Evolutionary conservation across 148 eudicot genomes (phyloP).

Genomic region (Rhododendron griersonianum): DNA sequence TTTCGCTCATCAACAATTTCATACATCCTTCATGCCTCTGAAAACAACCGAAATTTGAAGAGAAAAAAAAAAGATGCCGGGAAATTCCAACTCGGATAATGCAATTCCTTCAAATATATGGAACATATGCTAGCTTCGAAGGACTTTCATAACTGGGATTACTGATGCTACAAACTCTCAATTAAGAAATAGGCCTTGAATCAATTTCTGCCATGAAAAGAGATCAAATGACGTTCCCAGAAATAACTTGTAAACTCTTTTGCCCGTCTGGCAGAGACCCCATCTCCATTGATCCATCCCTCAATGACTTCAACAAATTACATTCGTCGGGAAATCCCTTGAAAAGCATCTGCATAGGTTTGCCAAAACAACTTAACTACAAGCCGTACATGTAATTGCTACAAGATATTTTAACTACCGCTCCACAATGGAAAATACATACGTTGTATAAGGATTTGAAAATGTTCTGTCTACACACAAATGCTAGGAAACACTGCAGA

Average conservation of each 20-base stretch:
- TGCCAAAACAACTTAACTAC: neutral
- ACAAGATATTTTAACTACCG: neutral
- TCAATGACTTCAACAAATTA: conserved; percentile 47
- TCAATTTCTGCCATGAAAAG: neutral
- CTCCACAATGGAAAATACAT: neutral
- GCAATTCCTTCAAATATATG: neutral
- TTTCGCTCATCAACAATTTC: neutral
- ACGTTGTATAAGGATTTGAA: neutral
- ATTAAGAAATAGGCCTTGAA: neutral
- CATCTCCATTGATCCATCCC: conserved; percentile 55
- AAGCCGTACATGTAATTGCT: neutral
- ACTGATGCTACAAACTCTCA: neutral
- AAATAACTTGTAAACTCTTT: neutral
- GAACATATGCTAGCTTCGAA: neutral
- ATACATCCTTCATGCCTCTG: neutral
- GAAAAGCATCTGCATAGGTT: conserved; percentile 62
- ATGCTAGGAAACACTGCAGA: neutral
- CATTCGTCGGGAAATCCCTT: conserved; percentile 70
- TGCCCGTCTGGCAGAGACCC: conserved; percentile 33
- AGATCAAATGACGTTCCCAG: neutral
- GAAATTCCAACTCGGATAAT: neutral
- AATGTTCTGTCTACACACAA: neutral
- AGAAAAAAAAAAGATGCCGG: neutral
- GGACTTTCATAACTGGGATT: neutral
- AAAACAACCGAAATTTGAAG: neutral